Evolutionary conservation across 2,329 filamentous ascomycete genomes (phyloP), one percentile per base, ranked within the genome.

Genomic region (Diaporthe vaccinii): DNA sequence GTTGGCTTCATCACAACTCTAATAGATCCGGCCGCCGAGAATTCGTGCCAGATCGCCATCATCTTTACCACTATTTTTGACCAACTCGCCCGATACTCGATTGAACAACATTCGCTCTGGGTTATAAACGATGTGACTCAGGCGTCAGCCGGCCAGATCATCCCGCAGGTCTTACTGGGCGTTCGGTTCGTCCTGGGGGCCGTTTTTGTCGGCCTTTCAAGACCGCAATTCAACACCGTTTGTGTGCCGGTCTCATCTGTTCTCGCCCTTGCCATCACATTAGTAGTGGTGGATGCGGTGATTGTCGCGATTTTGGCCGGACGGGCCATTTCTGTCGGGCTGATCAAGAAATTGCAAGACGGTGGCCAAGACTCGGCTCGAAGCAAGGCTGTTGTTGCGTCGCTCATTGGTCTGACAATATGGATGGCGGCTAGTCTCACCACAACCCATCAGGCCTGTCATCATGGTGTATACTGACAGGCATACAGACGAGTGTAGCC

Each of bases 101-200:
- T 90, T 73, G 86, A 90, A 78, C 89, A 91, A 79, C 89, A 87
- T 74, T 80, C 91, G 7, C 78, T 90, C 58, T 91, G 89, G 88
- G 84, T 84, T 7, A 83, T 88, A 75, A 86, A 85, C 78, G 82
- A 81, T 28, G 83, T 83, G 44, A 79, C 81, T n/a, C 82, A 80
- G 78, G 82, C 83, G 44, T 83, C 85, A 44, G 68, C 77, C 3
- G 78, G 81, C 10, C 84, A 84, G 76, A 81, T 88, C 25, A 68
- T 87, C 20, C 83, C 86, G n/a, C 89, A 91, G 78, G 79, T 84
- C 15, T 78, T 89, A 22, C 77, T 92, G 12, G 78, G 87, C 59
- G 79, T 83, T 25, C 86, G 90, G 36, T 86, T 91, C 55, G 80
- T 88, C n/a, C 78, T 90, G 15, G 90, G 89, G 17, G 88, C 83